phyloP scores from a whole-genome alignment of 495 filamentous ascomycete species.

The Glutinoglossum americanum region DNA sequence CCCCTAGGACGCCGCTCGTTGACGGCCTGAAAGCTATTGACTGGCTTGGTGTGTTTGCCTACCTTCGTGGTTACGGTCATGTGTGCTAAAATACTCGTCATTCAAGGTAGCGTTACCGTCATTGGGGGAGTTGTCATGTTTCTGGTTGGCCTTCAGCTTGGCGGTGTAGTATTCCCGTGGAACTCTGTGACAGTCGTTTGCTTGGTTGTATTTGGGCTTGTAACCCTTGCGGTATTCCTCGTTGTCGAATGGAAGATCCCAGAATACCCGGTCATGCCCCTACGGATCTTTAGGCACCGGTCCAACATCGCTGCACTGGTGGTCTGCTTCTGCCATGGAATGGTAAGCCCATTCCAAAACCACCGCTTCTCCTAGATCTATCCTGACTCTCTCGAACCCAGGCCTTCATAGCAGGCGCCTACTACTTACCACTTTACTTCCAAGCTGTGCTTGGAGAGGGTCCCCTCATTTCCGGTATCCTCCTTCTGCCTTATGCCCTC shows the following conservation, averaged over 20 bases:
- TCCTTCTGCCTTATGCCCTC: constrained; percentile 40
- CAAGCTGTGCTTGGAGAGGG: constrained; percentile 32
- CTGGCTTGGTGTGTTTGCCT: constrained; percentile 23
- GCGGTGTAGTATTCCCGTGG: constrained; percentile 28
- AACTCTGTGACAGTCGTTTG: constrained; percentile 21
- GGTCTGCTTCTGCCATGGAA: constrained; percentile 29
- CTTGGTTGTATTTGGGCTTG: constrained; percentile 23
- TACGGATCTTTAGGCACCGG: constrained; percentile 25
- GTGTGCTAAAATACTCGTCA: constrained; percentile 29
- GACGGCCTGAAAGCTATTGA: constrained; percentile 46
- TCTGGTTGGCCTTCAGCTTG: constrained; percentile 7
- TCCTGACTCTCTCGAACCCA: background rate
- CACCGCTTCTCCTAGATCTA: background rate
- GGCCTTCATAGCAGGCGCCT: constrained; percentile 21
- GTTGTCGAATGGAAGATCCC: constrained; percentile 23
- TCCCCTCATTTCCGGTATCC: constrained; percentile 33
- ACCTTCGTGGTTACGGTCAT: constrained; percentile 25
- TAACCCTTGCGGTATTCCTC: constrained; percentile 13
- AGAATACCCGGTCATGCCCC: constrained; percentile 30
- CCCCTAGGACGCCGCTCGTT: constrained; percentile 45
- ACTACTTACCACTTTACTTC: constrained; percentile 45
- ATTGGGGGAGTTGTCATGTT: background rate
- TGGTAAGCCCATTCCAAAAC: constrained; percentile 8
- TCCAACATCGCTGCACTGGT: constrained; percentile 23
- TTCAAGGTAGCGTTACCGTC: constrained; percentile 26